phyloP scores from a whole-genome alignment of 1,284 basidiomycete species.

The Heimioporus punctisporus region DNA sequence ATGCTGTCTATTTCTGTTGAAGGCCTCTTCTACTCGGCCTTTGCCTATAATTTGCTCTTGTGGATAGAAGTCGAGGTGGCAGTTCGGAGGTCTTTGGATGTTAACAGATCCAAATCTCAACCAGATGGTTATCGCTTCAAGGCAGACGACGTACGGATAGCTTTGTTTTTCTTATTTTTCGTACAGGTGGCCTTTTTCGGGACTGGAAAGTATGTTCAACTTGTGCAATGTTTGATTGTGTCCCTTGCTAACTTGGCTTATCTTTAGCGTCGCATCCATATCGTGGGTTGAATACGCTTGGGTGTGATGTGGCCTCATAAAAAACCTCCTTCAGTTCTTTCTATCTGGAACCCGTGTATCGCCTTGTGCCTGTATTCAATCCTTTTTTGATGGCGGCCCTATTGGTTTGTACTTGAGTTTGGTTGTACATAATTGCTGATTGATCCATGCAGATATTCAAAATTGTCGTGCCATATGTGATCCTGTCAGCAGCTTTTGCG shows the following conservation, averaged over 20 bases:
- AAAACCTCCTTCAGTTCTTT: slow-evolving; percentile 58
- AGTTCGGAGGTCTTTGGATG: slow-evolving; percentile 30
- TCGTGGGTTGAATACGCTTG: slow-evolving; percentile 51
- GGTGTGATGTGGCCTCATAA: slow-evolving; percentile 3
- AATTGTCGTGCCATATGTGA: slow-evolving; percentile 79
- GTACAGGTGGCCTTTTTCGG: slow-evolving; percentile 91
- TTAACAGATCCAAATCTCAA: slow-evolving; percentile 2
- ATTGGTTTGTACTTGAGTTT: slow-evolving; percentile 45
- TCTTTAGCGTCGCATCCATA: slow-evolving; percentile 80
- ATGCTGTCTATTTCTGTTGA: slow-evolving; percentile 86
- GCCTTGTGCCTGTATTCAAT: slow-evolving; percentile 85
- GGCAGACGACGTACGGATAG: slow-evolving; percentile 71
- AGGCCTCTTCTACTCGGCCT: slow-evolving; percentile 79
- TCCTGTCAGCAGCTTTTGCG: slow-evolving; percentile 71
- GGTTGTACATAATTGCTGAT: slow-evolving; percentile 2
- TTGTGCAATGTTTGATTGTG: background rate
- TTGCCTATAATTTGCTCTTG: slow-evolving; percentile 59
- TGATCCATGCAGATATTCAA: slow-evolving; percentile 67
- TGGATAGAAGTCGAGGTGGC: slow-evolving; percentile 75
- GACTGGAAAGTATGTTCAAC: slow-evolving; percentile 74
- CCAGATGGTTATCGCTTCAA: slow-evolving; percentile 46
- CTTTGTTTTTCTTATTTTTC: slow-evolving; percentile 85
- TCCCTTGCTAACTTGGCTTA: slow-evolving; percentile 3
- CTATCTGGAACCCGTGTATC: slow-evolving; percentile 90
- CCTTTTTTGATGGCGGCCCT: slow-evolving; percentile 86